Percentiles rank a stretch among this genome's conserved stretches.
These are phyloP conservation scores for Withania somnifera DNA, from an alignment of 305 asterid genomes.

Conservation along the genomic window DNA sequence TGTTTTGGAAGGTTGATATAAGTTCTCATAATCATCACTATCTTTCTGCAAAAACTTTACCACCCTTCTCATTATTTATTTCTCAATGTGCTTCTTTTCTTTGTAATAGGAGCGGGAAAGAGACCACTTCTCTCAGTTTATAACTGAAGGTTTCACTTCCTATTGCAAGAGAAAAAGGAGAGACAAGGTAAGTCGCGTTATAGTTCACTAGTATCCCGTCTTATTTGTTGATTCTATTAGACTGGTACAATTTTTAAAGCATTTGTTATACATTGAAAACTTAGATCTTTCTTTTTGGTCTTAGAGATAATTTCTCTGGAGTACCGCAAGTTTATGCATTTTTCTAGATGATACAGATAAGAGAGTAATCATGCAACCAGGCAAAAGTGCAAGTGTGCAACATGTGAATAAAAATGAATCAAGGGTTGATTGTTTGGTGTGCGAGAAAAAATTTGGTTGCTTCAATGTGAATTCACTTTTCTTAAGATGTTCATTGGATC, in stretches of 20 bases:
- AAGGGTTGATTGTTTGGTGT: neutral
- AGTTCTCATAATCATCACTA: neutral
- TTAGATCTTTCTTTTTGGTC: neutral
- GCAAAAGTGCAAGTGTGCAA: neutral
- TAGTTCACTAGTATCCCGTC: neutral
- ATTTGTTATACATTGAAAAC: neutral
- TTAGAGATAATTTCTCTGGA: neutral
- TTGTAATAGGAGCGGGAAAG: constrained; percentile 81
- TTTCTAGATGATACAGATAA: neutral
- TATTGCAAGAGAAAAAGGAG: constrained; percentile 97
- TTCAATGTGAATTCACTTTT: neutral
- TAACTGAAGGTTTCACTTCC: constrained; percentile 95
- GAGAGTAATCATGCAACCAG: neutral
- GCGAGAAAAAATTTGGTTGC: neutral
- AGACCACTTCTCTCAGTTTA: constrained; percentile 92
- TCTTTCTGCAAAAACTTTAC: neutral
- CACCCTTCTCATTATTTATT: neutral
- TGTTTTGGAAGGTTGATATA: neutral
- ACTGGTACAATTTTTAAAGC: neutral
- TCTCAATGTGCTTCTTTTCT: constrained; percentile 10
- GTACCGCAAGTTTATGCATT: neutral
- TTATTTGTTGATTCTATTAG: neutral
- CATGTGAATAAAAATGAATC: neutral
- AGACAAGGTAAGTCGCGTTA: constrained; percentile 50
- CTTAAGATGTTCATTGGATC: neutral